Evolutionary conservation across 2,329 filamentous ascomycete species (phyloP).

Genomic region (Escovopsis sp.): DNA sequence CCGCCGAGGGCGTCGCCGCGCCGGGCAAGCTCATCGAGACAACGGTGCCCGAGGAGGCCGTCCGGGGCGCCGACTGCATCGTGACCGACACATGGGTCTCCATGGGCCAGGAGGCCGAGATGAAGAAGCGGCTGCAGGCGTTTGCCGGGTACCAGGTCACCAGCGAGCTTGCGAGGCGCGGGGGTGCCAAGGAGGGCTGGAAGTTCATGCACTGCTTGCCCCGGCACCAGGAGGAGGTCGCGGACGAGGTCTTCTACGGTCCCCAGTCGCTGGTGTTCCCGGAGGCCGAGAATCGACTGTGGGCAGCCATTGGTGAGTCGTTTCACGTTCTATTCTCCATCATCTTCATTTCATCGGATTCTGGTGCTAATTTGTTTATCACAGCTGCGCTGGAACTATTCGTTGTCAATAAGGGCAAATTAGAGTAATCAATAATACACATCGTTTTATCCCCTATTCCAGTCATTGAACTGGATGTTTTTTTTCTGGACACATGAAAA

Average conservation of each 20-base stretch:
- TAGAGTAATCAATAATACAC: slow-evolving; percentile 3
- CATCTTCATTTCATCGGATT: neutral
- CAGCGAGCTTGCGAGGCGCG: slow-evolving; percentile 64
- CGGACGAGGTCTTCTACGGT: slow-evolving; percentile 88
- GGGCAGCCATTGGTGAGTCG: slow-evolving; percentile 63
- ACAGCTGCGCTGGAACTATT: slow-evolving; percentile 69
- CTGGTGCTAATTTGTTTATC: slow-evolving; percentile 7
- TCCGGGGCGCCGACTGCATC: slow-evolving; percentile 74
- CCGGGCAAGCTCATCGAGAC: slow-evolving; percentile 62
- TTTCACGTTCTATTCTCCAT: neutral
- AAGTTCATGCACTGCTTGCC: slow-evolving; percentile 98
- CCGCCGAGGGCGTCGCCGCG: slow-evolving; percentile 39
- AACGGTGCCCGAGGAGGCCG: slow-evolving; percentile 65
- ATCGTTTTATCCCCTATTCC: too few species aligned
- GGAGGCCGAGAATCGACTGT: slow-evolving; percentile 89
- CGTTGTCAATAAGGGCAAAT: slow-evolving; percentile 79
- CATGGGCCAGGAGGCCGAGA: slow-evolving; percentile 91
- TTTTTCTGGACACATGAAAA: too few species aligned
- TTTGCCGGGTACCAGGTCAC: slow-evolving; percentile 92
- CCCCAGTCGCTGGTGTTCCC: slow-evolving; percentile 75
- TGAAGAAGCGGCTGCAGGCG: slow-evolving; percentile 58
- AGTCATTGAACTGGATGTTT: too few species aligned
- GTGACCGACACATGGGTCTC: slow-evolving; percentile 98
- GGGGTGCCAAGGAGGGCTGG: slow-evolving; percentile 79
- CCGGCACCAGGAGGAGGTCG: slow-evolving; percentile 82